Percentiles rank a stretch among this genome's conserved stretches.
These are phyloP conservation scores for Paecilomyces dactylethromorphus DNA, from an alignment of 2,329 filamentous ascomycete species.

Conservation along the genomic window DNA sequence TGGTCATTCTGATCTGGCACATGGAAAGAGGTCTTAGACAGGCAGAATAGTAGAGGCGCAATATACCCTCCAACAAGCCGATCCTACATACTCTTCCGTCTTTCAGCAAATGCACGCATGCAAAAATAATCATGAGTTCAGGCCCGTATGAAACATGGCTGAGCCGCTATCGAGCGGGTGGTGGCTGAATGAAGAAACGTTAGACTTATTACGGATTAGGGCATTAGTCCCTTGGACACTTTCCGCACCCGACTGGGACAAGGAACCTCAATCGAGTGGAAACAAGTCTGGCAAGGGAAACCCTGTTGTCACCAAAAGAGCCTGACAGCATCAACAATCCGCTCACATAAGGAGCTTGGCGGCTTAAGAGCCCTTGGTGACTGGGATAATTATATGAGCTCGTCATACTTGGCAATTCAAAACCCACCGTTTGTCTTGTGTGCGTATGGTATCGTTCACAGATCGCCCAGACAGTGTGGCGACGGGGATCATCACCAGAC, in stretches of 20 bases:
- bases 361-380: neutral
- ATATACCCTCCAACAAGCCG: neutral
- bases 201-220: neutral
- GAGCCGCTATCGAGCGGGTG: neutral
- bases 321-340: neutral
- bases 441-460: neutral
- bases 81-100: neutral
- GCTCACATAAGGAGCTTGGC: neutral
- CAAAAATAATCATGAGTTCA: neutral
- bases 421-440: neutral
- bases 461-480: neutral
- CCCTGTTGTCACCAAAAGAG: neutral
- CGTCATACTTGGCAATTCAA: neutral
- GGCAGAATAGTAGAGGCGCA: neutral
- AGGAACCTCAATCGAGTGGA: neutral
- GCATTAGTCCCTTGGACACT: neutral
- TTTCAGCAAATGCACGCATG: neutral
- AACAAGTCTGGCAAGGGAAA: neutral
- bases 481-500: neutral
- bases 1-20: too few species aligned
- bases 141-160: neutral
- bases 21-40: neutral
- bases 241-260: neutral
- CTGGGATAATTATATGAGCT: neutral
- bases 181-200: neutral